A percentile compares a stretch with the other conserved stretches of the same genome.
These are phyloP conservation scores for Pichia kudriavzevii DNA, from an alignment of 1,139 yeast species.

Conservation along the genomic window DNA sequence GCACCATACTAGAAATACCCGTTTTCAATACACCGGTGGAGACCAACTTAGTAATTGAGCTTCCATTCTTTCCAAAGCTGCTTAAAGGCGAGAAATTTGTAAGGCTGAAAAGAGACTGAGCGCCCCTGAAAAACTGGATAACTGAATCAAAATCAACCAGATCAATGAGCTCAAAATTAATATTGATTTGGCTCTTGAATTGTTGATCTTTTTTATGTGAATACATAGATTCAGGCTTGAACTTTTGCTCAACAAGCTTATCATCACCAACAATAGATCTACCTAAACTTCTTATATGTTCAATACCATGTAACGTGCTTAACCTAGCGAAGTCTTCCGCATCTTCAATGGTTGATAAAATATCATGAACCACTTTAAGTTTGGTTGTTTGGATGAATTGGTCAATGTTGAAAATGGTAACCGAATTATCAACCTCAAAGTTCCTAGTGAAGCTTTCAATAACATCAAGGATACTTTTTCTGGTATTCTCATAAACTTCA, in stretches of 20 bases:
- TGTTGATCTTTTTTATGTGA: slow-evolving; percentile 57
- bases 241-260: slow-evolving; percentile 48
- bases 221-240: slow-evolving; percentile 79
- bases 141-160: slow-evolving; percentile 49
- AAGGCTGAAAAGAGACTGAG: slow-evolving; percentile 9
- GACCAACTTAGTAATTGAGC: slow-evolving; percentile 3
- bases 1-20: slow-evolving; percentile 20
- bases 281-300: slow-evolving; percentile 59
- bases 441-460: slow-evolving; percentile 29
- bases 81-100: too few species aligned
- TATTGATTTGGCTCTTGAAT: slow-evolving; percentile 50
- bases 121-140: slow-evolving; percentile 10
- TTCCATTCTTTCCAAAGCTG: slow-evolving; percentile 2
- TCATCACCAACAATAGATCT: slow-evolving; percentile 50
- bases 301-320: slow-evolving; percentile 52
- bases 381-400: slow-evolving; percentile 70
- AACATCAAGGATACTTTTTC: slow-evolving; percentile 43
- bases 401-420: slow-evolving; percentile 58
- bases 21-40: slow-evolving; percentile 22
- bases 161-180: slow-evolving; percentile 57
- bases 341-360: slow-evolving; percentile 52
- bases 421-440: slow-evolving; percentile 44
- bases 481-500: slow-evolving; percentile 55
- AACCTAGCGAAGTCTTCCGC: slow-evolving; percentile 66
- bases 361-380: slow-evolving; percentile 53